These are phyloP conservation scores for Dryadomyces quercus-mongolicae DNA, from an alignment of 2,329 filamentous ascomycete species.

Conservation along the genomic window DNA sequence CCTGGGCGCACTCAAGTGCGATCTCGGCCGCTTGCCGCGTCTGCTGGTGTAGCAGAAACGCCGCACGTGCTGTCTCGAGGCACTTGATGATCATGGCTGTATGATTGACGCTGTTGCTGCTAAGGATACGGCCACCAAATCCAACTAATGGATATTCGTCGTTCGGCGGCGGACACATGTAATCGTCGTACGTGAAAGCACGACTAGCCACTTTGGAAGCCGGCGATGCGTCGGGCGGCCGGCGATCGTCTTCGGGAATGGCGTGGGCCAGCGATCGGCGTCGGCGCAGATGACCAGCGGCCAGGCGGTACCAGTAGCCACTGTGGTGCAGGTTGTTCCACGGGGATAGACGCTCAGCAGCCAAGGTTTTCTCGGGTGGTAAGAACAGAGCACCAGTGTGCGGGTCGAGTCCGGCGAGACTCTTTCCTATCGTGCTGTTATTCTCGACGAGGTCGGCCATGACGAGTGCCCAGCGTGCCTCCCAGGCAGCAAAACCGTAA, in stretches of 20 bases:
- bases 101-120: conserved; percentile 38
- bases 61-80: conserved; percentile 35
- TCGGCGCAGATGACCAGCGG: conserved; percentile 42
- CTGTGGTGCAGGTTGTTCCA: conserved; percentile 55
- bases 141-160: conserved; percentile 41
- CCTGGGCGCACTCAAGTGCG: conserved; percentile 43
- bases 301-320: conserved; percentile 54
- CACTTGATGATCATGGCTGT: conserved; percentile 40
- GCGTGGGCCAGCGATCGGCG: conserved; percentile 40
- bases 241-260: conserved; percentile 49
- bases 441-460: conserved; percentile 51
- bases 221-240: conserved; percentile 33
- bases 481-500: conserved; percentile 93
- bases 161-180: conserved; percentile 52
- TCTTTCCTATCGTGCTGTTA: conserved; percentile 25
- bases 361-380: conserved; percentile 44
- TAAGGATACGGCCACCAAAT: background rate
- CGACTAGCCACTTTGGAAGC: conserved; percentile 34
- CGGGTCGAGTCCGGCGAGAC: conserved; percentile 31
- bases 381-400: conserved; percentile 34
- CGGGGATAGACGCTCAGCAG: conserved; percentile 40
- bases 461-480: conserved; percentile 56
- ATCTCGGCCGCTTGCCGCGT: conserved; percentile 41
- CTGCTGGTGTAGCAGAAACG: conserved; percentile 44
- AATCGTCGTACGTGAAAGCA: conserved; percentile 50